Base-by-base conservation (phyloP, 768 basidiomycete species). In the Lentinula raphanica region DNA sequence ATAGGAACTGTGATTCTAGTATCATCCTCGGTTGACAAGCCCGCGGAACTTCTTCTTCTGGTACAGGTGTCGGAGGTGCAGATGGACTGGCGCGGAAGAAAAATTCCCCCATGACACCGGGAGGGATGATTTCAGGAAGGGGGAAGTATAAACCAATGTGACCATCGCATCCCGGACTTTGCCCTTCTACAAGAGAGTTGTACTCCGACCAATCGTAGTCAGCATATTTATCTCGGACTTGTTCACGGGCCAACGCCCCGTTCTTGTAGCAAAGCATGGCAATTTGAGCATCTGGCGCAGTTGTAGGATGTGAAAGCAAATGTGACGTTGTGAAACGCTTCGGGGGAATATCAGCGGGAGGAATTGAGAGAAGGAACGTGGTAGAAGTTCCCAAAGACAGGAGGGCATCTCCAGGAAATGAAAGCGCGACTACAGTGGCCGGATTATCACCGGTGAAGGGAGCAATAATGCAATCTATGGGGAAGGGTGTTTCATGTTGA, bases 221-320 rank as follows among this genome's bases (percentile, higher is more conserved):
- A 48, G 83, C 84, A 66, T 86, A 84, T 46, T 70, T 74, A 65
- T 94, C 81, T 9, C 88, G 83, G 17, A 94, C 78, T 61, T 86
- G 80, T 66, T 93, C 88, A 44, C 93, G 82, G 1, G 90, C 87
- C 8, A 94, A 79, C 0, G 90, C 88, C 21, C 91, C 91, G 63
- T 94, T 90, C 71, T 93, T 94, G 75, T 93, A 93, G 69, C 92
- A 94, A 9, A 95, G 80, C 92, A 96, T 96, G 31, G 86, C 88
- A 66, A 94, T 92, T 65, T 89, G 85, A 1, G 80, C 84, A 36
- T 79, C 74, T 3, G 72, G 66, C 19, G 63, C 65, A n/a, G 77
- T 74, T 0, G 85, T 86, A 2, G 88, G 90, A 67, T 88, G 85
- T 1, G 87, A 79, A 58, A 89, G 82, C 19, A 88, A 78, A 70